phyloP scores from a whole-genome alignment of 768 basidiomycete species.

The Macrocybe gigantea region DNA sequence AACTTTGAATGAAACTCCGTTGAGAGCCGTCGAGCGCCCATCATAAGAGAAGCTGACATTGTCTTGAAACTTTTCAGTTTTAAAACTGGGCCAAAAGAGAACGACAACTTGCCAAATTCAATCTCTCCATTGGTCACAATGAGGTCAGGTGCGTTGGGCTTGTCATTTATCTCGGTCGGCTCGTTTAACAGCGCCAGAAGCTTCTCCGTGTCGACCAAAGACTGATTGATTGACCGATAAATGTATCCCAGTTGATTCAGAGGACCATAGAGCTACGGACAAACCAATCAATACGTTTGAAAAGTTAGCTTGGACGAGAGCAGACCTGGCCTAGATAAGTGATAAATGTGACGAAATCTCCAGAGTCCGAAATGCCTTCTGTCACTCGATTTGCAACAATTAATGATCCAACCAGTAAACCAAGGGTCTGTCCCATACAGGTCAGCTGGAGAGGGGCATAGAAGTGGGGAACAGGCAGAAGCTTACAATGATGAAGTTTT shows the following conservation, averaged over 20 bases:
- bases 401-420: conserved; percentile 76
- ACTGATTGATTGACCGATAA: conserved; percentile 71
- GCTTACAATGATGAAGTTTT: conserved; percentile 76
- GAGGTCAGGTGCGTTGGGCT: conserved; percentile 68
- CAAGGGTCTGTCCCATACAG: conserved; percentile 46
- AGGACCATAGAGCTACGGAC: conserved; percentile 57
- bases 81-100: not conserved
- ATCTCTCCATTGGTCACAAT: conserved; percentile 71
- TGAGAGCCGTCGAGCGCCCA: conserved; percentile 59
- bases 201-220: conserved; percentile 79
- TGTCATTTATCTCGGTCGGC: conserved; percentile 79
- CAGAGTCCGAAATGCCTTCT: conserved; percentile 40
- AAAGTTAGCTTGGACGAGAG: not conserved
- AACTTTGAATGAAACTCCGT: conserved; percentile 81
- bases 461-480: not conserved
- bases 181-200: conserved; percentile 77
- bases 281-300: conserved; percentile 2
- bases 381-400: conserved; percentile 72
- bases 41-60: conserved; percentile 89
- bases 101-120: conserved; percentile 64
- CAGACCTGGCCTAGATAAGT: conserved; percentile 75
- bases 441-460: not conserved
- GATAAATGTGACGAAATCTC: conserved; percentile 75
- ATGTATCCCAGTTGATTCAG: conserved; percentile 75
- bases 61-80: conserved; percentile 33